Conservation (phyloP, 495 filamentous ascomycete genomes). For the Xylaria castorea region DNA sequence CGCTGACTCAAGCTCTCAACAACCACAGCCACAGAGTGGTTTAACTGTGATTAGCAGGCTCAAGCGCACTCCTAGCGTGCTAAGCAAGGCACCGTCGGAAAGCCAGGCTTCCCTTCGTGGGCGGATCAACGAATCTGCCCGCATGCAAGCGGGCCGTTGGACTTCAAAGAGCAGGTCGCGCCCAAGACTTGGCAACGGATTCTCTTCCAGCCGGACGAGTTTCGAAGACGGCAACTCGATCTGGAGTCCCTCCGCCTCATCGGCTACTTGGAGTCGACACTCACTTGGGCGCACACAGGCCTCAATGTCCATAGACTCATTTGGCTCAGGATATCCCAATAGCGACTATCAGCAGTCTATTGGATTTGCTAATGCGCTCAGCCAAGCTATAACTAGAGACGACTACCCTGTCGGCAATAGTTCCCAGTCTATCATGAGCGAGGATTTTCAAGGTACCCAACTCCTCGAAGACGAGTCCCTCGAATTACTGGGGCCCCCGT, state of each 20-base stretch:
- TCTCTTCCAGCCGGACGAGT: conserved; percentile 92
- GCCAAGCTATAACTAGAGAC: conserved; percentile 95
- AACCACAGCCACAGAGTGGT: conserved; percentile 49
- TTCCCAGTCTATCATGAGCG: conserved; percentile 58
- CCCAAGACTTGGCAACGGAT: conserved; percentile 76
- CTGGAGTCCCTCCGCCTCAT: conserved; percentile 85
- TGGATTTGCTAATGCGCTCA: conserved; percentile 95
- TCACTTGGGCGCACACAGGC: conserved; percentile 88
- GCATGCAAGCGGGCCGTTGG: conserved; percentile 72
- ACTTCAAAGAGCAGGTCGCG: conserved; percentile 84
- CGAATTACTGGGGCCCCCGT: conserved; percentile 88
- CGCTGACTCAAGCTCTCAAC: conserved; percentile 55
- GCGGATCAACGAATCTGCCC: conserved; percentile 68
- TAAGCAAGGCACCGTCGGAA: conserved; percentile 86
- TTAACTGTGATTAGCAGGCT: conserved; percentile 71
- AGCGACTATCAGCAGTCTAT: conserved; percentile 95
- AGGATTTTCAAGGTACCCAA: conserved; percentile 63
- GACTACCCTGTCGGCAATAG: conserved; percentile 67
- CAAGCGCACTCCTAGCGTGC: conserved; percentile 83
- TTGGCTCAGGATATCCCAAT: conserved; percentile 77
- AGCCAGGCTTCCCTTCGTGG: conserved; percentile 74
- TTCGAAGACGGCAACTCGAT: conserved; percentile 89
- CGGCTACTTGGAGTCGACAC: conserved; percentile 89
- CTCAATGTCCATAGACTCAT: conserved; percentile 87
- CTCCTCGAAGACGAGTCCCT: conserved; percentile 91